Conservation (phyloP, 257 asterid species). For the Gentiana straminea region DNA sequence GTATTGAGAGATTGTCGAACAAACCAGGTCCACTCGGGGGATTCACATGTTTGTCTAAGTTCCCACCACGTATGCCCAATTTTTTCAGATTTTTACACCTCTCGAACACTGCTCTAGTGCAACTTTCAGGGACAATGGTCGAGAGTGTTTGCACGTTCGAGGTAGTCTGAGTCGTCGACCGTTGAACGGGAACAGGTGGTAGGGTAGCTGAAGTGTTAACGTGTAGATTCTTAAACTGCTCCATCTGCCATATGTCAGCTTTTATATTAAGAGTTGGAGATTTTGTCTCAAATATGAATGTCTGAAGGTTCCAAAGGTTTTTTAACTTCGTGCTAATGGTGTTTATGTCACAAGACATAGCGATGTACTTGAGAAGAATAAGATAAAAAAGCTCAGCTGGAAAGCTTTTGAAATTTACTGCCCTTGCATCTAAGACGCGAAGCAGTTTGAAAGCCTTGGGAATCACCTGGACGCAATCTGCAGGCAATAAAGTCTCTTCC, state of each 20-base stretch:
- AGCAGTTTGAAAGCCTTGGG: conserved; percentile 22
- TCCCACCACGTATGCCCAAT: conserved; percentile 33
- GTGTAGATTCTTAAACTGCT: conserved; percentile 4
- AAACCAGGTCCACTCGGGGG: too few species aligned
- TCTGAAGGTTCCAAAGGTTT: conserved; percentile 12
- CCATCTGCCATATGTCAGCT: conserved; percentile 9
- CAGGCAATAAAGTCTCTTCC: conserved; percentile 11
- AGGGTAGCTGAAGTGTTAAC: background rate
- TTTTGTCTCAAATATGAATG: conserved; percentile 7
- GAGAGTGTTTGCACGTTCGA: conserved; percentile 41
- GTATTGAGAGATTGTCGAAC: too few species aligned
- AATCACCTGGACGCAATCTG: background rate
- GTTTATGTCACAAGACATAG: background rate
- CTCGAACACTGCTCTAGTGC: conserved; percentile 37
- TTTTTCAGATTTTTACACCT: conserved; percentile 29
- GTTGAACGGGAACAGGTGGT: conserved; percentile 6
- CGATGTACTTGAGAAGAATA: conserved; percentile 4
- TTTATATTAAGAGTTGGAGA: background rate
- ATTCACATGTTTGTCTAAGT: too few species aligned
- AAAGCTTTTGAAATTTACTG: conserved; percentile 8
- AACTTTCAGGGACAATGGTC: conserved; percentile 42
- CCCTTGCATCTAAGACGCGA: conserved; percentile 22
- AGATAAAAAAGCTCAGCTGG: background rate
- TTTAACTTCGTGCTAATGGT: conserved; percentile 1
- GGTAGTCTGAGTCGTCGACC: conserved; percentile 14